Base-by-base conservation (phyloP, 2,329 filamentous ascomycete genomes). In the Beauveria varroae region DNA sequence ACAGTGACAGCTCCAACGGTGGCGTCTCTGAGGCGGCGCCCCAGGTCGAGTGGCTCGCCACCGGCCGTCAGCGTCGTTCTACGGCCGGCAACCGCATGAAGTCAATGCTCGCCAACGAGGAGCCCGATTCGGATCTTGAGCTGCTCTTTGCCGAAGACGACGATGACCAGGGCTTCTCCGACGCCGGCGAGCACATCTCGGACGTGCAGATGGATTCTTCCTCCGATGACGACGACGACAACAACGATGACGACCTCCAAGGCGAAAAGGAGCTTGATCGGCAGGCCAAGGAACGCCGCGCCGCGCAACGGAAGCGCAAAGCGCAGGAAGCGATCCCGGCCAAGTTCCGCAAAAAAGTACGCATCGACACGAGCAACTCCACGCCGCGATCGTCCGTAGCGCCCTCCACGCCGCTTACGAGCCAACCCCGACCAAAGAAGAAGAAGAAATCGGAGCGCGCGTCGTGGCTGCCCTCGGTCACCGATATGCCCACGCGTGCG, bases 171-270 rank as follows among this genome's bases (percentile, higher is more conserved):
- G 82, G 88, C 64, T 88, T 93, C 74, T 86, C 85, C 59, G 88
- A 92, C 68, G 84, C 81, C 7, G 87, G 85, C 51, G 82, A 81
- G 12, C 83, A 83, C 59, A 84, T 78, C 2, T 90, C 88, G 1
- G 93, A 97, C 70, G 86, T 90, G 66, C 87, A 90, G 52, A 88
- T 97, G 78, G 91, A 96, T 68, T 93, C 89, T 16, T 96, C 91
- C 0, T 90, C 86, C 0, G 89, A 91, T 65, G 89, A 92, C 52
- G 91, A 95, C 54, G 91, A 96, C 63, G 88, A 91, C 62, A 66
- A 68, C 26, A 86, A 86, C 57, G 72, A 71, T 30, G 82, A 95
- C 66, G 91, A 96, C 47, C 73, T 95, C 5, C 90, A 91, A 61
- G 95, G 95, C 40, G 95, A 99, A 75, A 89, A 87, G 68, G 91